A percentile compares a stretch with the other conserved stretches of the same genome.
Conservation (phyloP, 371 early-diverging fungal species). For the Parasitella parasitica region DNA sequence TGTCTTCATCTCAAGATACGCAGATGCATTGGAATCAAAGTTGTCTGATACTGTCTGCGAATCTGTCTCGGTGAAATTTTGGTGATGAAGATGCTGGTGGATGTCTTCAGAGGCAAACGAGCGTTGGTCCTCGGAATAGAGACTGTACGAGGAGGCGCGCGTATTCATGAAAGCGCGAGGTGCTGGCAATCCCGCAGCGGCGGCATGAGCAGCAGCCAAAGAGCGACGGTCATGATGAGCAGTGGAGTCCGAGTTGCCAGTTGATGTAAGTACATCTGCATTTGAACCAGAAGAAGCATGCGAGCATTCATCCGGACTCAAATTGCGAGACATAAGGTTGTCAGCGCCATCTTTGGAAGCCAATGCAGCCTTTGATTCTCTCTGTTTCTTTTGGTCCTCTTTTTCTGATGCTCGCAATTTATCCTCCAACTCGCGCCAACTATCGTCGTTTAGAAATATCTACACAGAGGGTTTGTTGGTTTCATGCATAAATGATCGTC, state of each 20-base stretch:
- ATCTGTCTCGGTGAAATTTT: conserved; percentile 14
- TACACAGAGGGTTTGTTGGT: conserved; percentile 11
- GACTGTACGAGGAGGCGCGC: conserved; percentile 3
- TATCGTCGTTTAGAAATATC: conserved; percentile 67
- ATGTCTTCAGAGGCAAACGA: conserved; percentile 59
- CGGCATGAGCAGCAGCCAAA: conserved; percentile 15
- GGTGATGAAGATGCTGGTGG: conserved; percentile 1
- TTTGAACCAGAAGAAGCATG: conserved; percentile 35
- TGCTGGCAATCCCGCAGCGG: conserved; percentile 16
- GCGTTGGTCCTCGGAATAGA: conserved; percentile 57
- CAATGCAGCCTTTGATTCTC: conserved; percentile 12
- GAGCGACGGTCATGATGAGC: conserved; percentile 3
- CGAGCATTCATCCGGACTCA: conserved; percentile 20
- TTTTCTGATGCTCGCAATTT: conserved; percentile 40
- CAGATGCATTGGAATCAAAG: conserved; percentile 2
- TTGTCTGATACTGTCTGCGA: conserved; percentile 25
- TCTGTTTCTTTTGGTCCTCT: conserved; percentile 29
- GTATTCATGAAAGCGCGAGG: conserved; percentile 7
- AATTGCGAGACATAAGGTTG: background rate
- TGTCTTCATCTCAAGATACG: conserved; percentile 19
- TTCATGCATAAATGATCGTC: background rate
- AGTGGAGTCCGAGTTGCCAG: background rate
- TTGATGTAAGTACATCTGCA: conserved; percentile 19
- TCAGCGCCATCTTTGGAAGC: background rate
- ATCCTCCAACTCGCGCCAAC: conserved; percentile 70